Percentiles rank a stretch among this genome's conserved stretches.
Evolutionary conservation across 78 protist genomes (phyloP).

Genomic region (Emiliania huxleyi): DNA sequence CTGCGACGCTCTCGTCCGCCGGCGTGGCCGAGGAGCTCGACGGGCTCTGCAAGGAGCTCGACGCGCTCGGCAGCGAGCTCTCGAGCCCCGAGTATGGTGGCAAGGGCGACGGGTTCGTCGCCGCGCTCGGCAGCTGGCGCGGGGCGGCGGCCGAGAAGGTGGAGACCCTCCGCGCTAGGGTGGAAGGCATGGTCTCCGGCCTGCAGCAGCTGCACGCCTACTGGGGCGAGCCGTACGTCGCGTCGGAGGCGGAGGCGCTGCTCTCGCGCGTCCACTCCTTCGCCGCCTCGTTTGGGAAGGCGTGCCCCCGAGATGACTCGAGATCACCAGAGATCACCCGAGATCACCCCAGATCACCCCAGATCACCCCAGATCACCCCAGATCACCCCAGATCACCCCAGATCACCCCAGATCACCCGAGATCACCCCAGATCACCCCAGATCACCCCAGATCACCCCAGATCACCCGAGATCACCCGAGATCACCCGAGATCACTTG

Average conservation of each 20-base stretch:
- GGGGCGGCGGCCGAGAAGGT: background rate
- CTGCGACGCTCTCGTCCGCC: background rate
- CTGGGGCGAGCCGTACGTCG: background rate
- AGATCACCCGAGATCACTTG: no score
- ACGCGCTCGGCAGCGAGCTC: background rate
- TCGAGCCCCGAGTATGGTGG: background rate
- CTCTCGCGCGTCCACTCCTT: background rate
- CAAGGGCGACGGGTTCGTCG: background rate
- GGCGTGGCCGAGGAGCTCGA: background rate
- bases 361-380: no score
- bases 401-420: no score
- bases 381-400: no score
- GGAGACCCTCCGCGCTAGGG: background rate
- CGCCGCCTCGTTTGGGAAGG: background rate
- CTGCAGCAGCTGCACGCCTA: background rate
- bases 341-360: no score
- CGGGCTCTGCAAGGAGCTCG: background rate
- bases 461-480: no score
- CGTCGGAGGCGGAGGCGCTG: background rate
- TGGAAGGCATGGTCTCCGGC: background rate
- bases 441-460: no score
- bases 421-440: no score
- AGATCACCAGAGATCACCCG: no score
- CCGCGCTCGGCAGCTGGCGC: background rate
- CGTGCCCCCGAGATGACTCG: no score